phyloP scores from a whole-genome alignment of 495 filamentous ascomycete species.

The Barbatosphaeria neglecta region DNA sequence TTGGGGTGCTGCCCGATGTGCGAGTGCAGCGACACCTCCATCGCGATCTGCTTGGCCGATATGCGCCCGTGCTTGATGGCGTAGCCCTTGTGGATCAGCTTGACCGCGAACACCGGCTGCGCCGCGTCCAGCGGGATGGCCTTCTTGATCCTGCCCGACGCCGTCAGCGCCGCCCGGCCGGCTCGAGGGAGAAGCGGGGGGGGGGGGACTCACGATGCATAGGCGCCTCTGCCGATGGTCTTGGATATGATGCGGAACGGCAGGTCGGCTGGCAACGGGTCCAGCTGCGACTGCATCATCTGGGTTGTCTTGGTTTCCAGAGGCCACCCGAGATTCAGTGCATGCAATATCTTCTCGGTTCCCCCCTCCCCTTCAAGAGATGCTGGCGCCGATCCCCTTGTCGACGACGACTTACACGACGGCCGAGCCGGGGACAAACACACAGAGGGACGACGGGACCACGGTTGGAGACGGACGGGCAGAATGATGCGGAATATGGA shows the following conservation, averaged over 20 bases:
- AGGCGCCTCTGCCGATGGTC: conserved; percentile 91
- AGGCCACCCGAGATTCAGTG: neutral
- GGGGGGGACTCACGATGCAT: conserved; percentile 68
- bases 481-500: too few species aligned
- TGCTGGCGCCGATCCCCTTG: too few species aligned
- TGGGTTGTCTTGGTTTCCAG: conserved; percentile 8
- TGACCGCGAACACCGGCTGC: conserved; percentile 83
- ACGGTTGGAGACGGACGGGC: too few species aligned
- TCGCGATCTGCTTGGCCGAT: conserved; percentile 70
- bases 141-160: conserved; percentile 73
- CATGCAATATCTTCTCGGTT: too few species aligned
- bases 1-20: conserved; percentile 82
- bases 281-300: conserved; percentile 70
- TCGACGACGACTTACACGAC: too few species aligned
- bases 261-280: conserved; percentile 72
- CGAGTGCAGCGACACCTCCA: conserved; percentile 81
- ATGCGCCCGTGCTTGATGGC: conserved; percentile 81
- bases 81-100: conserved; percentile 96
- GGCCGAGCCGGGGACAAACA: too few species aligned
- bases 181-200: neutral
- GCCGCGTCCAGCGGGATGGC: conserved; percentile 58
- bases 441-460: too few species aligned
- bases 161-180: neutral
- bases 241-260: conserved; percentile 93
- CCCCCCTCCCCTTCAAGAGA: too few species aligned